phyloP scores from a whole-genome alignment of 257 asterid genomes.

The Craterostigma plantagineum region DNA sequence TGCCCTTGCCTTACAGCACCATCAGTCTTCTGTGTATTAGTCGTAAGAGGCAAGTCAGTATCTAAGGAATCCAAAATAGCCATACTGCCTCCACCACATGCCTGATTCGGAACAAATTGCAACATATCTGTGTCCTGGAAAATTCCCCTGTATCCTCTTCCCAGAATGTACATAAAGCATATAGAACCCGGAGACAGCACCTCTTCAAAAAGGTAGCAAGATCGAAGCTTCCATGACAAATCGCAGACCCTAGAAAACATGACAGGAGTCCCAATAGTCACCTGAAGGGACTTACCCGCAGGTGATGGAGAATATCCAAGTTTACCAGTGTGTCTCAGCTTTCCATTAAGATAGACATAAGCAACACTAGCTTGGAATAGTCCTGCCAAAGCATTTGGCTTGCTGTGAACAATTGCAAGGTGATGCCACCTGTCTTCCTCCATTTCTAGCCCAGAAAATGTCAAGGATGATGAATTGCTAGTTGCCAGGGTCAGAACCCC shows the following conservation, averaged over 20 bases:
- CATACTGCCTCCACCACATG: slow-evolving; percentile 99
- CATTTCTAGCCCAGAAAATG: slow-evolving; percentile 81
- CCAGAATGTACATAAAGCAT: slow-evolving; percentile 93
- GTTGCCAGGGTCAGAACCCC: slow-evolving; percentile 81
- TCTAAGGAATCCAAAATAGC: slow-evolving; percentile 95
- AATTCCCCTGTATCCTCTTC: slow-evolving; percentile 91
- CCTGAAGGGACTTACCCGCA: slow-evolving; percentile 84
- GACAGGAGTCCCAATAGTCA: slow-evolving; percentile 80
- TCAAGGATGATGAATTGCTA: slow-evolving; percentile 77
- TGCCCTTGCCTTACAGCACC: slow-evolving; percentile 50
- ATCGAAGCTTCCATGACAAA: slow-evolving; percentile 85
- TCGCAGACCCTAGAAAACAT: slow-evolving; percentile 64
- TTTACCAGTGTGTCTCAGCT: slow-evolving; percentile 81
- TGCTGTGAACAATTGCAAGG: slow-evolving; percentile 94
- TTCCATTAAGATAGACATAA: slow-evolving; percentile 84
- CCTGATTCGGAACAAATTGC: slow-evolving; percentile 93
- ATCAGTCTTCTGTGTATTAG: slow-evolving; percentile 64
- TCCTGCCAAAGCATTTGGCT: slow-evolving; percentile 99
- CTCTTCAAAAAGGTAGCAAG: slow-evolving; percentile 94
- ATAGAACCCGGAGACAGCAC: slow-evolving; percentile 94
- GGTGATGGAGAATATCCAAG: slow-evolving; percentile 98
- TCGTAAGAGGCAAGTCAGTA: slow-evolving; percentile 44
- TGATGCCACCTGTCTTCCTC: slow-evolving; percentile 99
- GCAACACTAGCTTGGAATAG: slow-evolving; percentile 96
- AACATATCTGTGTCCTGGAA: slow-evolving; percentile 82